A percentile compares a stretch with the other conserved stretches of the same genome.
These are phyloP conservation scores for Cryomyces minteri DNA, from an alignment of 495 filamentous ascomycete genomes.

Conservation along the genomic window DNA sequence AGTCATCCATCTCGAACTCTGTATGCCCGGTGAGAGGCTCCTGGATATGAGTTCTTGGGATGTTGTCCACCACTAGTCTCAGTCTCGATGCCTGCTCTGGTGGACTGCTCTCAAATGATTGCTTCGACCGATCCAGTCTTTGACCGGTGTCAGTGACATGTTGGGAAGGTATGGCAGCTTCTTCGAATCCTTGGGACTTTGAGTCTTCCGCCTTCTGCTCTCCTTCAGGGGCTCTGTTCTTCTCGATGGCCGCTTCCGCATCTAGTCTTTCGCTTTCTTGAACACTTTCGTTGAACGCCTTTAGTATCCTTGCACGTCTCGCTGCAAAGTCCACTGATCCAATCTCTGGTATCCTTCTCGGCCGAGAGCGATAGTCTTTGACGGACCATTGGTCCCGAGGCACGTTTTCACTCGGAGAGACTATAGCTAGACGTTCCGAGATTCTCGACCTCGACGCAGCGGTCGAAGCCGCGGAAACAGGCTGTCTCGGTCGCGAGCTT, in stretches of 20 bases:
- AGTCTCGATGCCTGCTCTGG: slow-evolving; percentile 4
- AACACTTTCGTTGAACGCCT: slow-evolving; percentile 56
- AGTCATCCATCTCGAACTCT: slow-evolving; percentile 31
- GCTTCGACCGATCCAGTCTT: not conserved
- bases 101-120: not conserved
- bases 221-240: slow-evolving; percentile 1
- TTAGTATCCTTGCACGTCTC: slow-evolving; percentile 55
- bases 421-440: slow-evolving; percentile 23
- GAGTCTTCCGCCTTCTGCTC: not conserved
- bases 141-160: not conserved
- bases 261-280: not conserved
- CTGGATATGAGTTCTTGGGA: slow-evolving; percentile 2
- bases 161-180: not conserved
- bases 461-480: slow-evolving; percentile 55
- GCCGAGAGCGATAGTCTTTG: slow-evolving; percentile 12
- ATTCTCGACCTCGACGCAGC: slow-evolving; percentile 44
- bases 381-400: slow-evolving; percentile 8
- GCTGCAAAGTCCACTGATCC: slow-evolving; percentile 64
- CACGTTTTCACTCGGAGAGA: slow-evolving; percentile 6
- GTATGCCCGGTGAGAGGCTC: slow-evolving; percentile 12
- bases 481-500: slow-evolving; percentile 64
- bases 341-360: slow-evolving; percentile 32
- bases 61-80: slow-evolving; percentile 2
- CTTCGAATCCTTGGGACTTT: not conserved
- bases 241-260: not conserved